Evolutionary conservation across 2,329 filamentous ascomycete species (phyloP).

Genomic region (Cercospora canescens): DNA sequence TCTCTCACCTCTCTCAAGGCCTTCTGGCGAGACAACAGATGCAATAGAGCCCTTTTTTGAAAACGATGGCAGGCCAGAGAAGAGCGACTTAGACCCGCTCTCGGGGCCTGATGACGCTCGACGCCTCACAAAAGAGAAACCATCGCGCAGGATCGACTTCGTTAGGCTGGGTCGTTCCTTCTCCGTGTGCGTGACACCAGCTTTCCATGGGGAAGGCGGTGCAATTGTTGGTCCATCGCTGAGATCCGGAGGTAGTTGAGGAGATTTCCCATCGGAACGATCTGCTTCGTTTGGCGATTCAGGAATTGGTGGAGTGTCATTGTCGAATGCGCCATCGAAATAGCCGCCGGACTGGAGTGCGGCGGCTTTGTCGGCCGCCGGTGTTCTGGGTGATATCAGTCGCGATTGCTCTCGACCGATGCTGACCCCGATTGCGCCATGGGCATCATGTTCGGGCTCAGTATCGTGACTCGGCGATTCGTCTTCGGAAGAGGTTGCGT

Average conservation of each 20-base stretch:
- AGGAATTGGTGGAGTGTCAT: background rate
- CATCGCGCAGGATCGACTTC: conserved; percentile 40
- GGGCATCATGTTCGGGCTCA: conserved; percentile 40
- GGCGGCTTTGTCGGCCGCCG: conserved; percentile 60
- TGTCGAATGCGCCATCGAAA: conserved; percentile 37
- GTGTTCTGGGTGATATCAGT: conserved; percentile 57
- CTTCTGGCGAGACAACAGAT: conserved; percentile 27
- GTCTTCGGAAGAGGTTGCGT: conserved; percentile 48
- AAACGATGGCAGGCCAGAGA: conserved; percentile 32
- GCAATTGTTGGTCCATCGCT: background rate
- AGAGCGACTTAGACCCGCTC: conserved; percentile 30
- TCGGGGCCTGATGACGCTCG: conserved; percentile 44
- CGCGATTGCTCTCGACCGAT: conserved; percentile 59
- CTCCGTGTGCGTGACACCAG: conserved; percentile 38
- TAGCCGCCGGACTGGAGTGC: conserved; percentile 51
- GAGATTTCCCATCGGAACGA: background rate
- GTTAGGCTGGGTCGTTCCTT: conserved; percentile 28
- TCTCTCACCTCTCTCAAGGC: background rate
- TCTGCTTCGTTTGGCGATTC: conserved; percentile 12
- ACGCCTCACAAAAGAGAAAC: conserved; percentile 38
- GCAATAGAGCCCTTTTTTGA: conserved; percentile 33
- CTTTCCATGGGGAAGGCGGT: conserved; percentile 50
- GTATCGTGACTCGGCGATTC: conserved; percentile 31
- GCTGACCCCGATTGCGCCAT: conserved; percentile 57
- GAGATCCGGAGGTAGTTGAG: background rate